A percentile compares a stretch with the other conserved stretches of the same genome.
phyloP scores from a whole-genome alignment of 2,329 filamentous ascomycete genomes.

The Pseudogymnoascus sp. region DNA sequence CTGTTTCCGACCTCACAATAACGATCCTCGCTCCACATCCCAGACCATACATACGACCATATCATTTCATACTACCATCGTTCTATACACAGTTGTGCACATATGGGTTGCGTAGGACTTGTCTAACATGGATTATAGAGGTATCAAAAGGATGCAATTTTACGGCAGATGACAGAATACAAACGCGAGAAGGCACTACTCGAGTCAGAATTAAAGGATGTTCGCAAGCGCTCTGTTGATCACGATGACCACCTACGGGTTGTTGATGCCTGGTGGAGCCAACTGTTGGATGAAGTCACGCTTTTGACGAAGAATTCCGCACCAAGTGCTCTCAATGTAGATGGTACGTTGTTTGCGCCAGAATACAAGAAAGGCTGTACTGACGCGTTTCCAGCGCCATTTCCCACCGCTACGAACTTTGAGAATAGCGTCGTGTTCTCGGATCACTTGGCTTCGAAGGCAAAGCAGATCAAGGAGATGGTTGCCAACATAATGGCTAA shows the following conservation, averaged over 20 bases:
- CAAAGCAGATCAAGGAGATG: conserved; percentile 65
- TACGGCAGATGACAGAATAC: conserved; percentile 96
- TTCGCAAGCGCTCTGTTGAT: conserved; percentile 67
- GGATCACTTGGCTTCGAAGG: conserved; percentile 68
- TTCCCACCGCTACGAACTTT: conserved; percentile 51
- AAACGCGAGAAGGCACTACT: conserved; percentile 80
- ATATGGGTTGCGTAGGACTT: neutral
- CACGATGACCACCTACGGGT: conserved; percentile 90
- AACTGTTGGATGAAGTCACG: conserved; percentile 58
- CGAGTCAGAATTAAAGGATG: conserved; percentile 71
- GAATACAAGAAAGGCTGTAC: neutral
- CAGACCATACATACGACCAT: neutral
- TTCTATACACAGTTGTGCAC: neutral
- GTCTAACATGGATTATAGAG: conserved; percentile 43
- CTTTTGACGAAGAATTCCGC: conserved; percentile 45
- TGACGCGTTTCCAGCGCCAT: conserved; percentile 39
- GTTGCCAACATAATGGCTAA: conserved; percentile 60
- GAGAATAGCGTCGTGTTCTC: conserved; percentile 66
- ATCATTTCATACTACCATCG: neutral
- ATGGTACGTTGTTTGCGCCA: conserved; percentile 26
- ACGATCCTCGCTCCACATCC: neutral
- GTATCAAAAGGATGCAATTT: conserved; percentile 93
- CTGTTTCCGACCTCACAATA: neutral
- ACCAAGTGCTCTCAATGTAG: conserved; percentile 34
- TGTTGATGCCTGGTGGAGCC: conserved; percentile 77